A percentile compares a stretch with the other conserved stretches of the same genome.
Conservation (phyloP, 2,329 filamentous ascomycete species). For the Talaromyces islandicus region DNA sequence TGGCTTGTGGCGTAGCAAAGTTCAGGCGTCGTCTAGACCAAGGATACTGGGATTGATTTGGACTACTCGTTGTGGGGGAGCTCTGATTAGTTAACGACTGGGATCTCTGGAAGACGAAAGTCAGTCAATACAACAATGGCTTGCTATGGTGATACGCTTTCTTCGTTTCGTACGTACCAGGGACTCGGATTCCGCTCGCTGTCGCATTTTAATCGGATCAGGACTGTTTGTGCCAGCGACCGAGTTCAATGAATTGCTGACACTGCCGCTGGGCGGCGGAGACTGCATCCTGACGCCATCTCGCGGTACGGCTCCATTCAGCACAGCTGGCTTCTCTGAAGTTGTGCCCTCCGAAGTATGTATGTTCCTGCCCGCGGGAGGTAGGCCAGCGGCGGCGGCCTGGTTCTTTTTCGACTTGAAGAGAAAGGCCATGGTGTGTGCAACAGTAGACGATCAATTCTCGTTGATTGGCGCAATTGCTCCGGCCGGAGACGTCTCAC, state of each 20-base stretch:
- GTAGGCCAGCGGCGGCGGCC: slow-evolving; percentile 42
- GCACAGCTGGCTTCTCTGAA: slow-evolving; percentile 33
- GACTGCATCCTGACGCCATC: slow-evolving; percentile 43
- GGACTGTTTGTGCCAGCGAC: slow-evolving; percentile 59
- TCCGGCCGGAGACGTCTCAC: neutral
- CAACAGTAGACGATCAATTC: neutral
- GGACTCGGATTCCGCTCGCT: slow-evolving; percentile 49
- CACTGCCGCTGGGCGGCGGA: slow-evolving; percentile 69
- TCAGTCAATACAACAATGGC: neutral
- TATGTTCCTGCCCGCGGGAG: slow-evolving; percentile 51
- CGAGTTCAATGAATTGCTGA: slow-evolving; percentile 61
- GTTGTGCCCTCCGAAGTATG: slow-evolving; percentile 50
- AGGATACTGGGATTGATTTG: slow-evolving; percentile 80
- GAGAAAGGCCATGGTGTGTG: slow-evolving; percentile 63
- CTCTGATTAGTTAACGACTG: slow-evolving; percentile 51
- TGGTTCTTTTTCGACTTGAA: slow-evolving; percentile 78
- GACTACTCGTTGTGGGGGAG: slow-evolving; percentile 40
- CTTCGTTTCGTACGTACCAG: slow-evolving; percentile 39
- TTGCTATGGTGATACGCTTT: neutral
- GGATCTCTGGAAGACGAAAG: slow-evolving; percentile 21
- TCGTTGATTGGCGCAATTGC: neutral
- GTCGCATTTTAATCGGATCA: slow-evolving; percentile 56
- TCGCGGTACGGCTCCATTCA: slow-evolving; percentile 41
- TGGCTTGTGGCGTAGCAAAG: slow-evolving; percentile 73
- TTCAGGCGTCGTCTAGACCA: slow-evolving; percentile 90